Evolutionary conservation across 352 stramenopile species (phyloP).

Genomic region (Achlya hypogyna): DNA sequence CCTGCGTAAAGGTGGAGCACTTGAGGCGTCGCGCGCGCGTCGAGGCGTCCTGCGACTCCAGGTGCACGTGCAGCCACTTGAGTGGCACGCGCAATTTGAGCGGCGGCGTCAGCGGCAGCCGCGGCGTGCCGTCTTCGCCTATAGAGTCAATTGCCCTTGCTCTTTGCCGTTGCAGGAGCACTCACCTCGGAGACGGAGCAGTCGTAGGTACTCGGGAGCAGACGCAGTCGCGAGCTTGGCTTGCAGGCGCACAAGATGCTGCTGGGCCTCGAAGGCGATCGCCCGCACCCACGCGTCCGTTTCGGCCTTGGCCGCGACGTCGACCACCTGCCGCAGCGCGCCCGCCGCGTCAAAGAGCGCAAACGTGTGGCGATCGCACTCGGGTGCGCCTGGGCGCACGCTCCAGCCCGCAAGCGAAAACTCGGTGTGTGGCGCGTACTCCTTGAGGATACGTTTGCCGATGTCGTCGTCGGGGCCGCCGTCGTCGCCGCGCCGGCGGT

Average conservation of each 20-base stretch:
- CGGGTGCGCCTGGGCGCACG: slow-evolving; percentile 33
- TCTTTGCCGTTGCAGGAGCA: slow-evolving; percentile 19
- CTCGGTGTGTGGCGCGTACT: slow-evolving; percentile 40
- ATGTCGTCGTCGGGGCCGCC: slow-evolving; percentile 17
- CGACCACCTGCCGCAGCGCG: slow-evolving; percentile 40
- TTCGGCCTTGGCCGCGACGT: slow-evolving; percentile 35
- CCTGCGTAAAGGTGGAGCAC: slow-evolving; percentile 43
- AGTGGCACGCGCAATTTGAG: slow-evolving; percentile 32
- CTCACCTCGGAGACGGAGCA: slow-evolving; percentile 20
- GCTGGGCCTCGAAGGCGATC: slow-evolving; percentile 38
- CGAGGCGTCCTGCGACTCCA: slow-evolving; percentile 30
- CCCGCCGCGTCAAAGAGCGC: slow-evolving; percentile 47
- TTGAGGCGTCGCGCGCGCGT: slow-evolving; percentile 32
- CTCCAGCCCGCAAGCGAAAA: slow-evolving; percentile 36
- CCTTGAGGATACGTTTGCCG: slow-evolving; percentile 38
- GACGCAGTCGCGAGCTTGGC: slow-evolving; percentile 9
- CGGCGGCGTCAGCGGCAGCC: background rate
- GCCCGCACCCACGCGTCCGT: slow-evolving; percentile 33
- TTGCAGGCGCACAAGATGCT: slow-evolving; percentile 19
- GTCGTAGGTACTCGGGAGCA: background rate
- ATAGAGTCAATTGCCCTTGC: background rate
- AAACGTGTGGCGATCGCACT: slow-evolving; percentile 39
- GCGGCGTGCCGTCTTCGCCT: slow-evolving; percentile 16
- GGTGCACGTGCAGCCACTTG: slow-evolving; percentile 41
- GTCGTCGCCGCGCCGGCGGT: slow-evolving; percentile 22